Evolutionary conservation across 495 filamentous ascomycete genomes (phyloP).

Genomic region (Penicillium coprophilum): DNA sequence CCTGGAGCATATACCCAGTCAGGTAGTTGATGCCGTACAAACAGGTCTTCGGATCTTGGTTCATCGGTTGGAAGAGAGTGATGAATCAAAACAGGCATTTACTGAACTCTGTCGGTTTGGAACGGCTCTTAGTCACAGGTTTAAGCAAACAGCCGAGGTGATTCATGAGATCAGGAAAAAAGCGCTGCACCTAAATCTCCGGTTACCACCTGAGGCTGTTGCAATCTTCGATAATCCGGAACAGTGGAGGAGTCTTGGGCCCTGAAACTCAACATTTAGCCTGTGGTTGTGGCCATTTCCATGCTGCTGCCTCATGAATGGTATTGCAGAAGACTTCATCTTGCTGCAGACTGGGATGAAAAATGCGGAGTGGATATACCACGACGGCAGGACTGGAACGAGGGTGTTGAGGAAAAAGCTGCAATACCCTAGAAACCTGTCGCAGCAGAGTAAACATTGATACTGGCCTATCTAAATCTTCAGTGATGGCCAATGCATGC

Average conservation of each 20-base stretch:
- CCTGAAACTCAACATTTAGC: not conserved
- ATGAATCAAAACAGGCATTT: conserved; percentile 30
- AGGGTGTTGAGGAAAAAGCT: not conserved
- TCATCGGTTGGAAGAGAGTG: conserved; percentile 21
- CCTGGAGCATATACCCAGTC: conserved; percentile 35
- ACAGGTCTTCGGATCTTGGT: conserved; percentile 31
- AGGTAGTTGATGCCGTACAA: conserved; percentile 34
- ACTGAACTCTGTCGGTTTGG: conserved; percentile 36
- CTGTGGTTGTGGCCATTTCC: not conserved
- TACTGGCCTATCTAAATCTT: not conserved
- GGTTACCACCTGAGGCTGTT: conserved; percentile 31
- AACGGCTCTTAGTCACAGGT: conserved; percentile 29
- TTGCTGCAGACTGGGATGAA: not conserved
- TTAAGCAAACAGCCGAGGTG: conserved; percentile 28
- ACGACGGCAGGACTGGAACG: not conserved
- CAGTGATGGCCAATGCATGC: not conserved
- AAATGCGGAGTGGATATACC: not conserved
- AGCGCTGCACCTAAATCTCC: conserved; percentile 18
- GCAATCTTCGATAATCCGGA: conserved; percentile 25
- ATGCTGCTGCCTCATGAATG: not conserved
- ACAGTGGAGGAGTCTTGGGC: not conserved
- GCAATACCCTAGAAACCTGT: not conserved
- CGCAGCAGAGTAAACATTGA: not conserved
- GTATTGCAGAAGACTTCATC: not conserved
- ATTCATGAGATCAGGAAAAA: conserved; percentile 28